Evolutionary conservation across 2,329 filamentous ascomycete genomes (phyloP).

Genomic region (Talaromyces rugulosus): DNA sequence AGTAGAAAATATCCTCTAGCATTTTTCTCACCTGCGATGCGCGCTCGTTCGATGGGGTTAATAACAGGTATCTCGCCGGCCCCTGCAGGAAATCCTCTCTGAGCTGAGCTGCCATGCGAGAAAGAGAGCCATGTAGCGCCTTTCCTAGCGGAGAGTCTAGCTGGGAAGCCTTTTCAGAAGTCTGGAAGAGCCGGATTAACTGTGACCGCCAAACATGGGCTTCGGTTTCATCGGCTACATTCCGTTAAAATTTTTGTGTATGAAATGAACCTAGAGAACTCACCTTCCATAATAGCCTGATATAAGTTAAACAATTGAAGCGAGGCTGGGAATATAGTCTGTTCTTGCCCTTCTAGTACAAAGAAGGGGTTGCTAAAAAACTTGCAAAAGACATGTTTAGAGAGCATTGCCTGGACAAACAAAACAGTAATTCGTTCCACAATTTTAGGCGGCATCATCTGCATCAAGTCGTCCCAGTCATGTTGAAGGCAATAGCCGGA

Average conservation of each 20-base stretch:
- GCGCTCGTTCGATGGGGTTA: too few relatives aligned
- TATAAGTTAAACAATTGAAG: background rate
- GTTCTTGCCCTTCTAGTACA: background rate
- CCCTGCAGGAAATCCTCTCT: background rate
- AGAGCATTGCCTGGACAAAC: background rate
- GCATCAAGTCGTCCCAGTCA: background rate
- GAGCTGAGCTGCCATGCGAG: background rate
- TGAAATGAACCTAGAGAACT: background rate
- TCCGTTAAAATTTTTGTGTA: too few relatives aligned
- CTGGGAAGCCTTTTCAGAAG: background rate
- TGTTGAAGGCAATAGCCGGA: background rate
- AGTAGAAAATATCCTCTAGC: background rate
- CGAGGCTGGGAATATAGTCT: background rate
- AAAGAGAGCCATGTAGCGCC: background rate
- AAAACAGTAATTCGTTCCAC: background rate
- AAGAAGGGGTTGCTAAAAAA: background rate
- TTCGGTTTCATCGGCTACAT: slow-evolving; percentile 14
- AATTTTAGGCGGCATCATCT: background rate
- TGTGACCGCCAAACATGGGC: slow-evolving; percentile 21
- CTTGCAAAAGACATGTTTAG: background rate
- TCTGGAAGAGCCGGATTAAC: slow-evolving; percentile 14
- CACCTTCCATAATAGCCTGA: background rate
- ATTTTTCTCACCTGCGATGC: too few relatives aligned
- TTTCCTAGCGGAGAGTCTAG: too few relatives aligned
- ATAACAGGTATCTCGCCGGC: background rate